Conservation (phyloP, 106 monocot species). For the Platanthera zijinensis region DNA sequence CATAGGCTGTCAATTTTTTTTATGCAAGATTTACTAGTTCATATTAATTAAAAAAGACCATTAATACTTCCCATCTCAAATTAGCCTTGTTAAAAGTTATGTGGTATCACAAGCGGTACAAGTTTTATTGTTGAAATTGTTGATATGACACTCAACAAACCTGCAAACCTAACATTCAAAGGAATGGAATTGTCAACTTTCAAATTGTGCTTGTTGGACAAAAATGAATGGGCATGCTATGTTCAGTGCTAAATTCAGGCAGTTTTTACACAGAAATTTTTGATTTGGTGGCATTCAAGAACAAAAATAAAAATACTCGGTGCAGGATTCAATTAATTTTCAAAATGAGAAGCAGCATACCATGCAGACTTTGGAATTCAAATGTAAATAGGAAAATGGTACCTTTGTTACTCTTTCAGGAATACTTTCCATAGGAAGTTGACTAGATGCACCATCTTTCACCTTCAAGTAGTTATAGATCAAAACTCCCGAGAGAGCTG, state of each 20-base stretch:
- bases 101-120: too few species aligned
- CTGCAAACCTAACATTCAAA: neutral
- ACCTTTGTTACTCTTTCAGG: conserved; percentile 76
- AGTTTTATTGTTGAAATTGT: too few species aligned
- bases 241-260: neutral
- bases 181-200: neutral
- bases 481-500: conserved; percentile 92
- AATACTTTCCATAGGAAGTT: conserved; percentile 41
- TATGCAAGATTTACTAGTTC: too few species aligned
- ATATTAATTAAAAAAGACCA: too few species aligned
- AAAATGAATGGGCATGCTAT: neutral
- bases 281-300: neutral
- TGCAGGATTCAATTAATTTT: neutral
- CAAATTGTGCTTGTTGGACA: neutral
- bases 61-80: too few species aligned
- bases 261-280: neutral
- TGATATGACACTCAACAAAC: too few species aligned
- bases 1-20: too few species aligned
- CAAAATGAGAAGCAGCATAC: neutral
- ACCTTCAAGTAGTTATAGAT: conserved; percentile 97
- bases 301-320: too few species aligned
- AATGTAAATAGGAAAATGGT: neutral
- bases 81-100: too few species aligned
- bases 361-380: neutral
- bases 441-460: conserved; percentile 61